Conservation (phyloP, 768 basidiomycete species). For the Trametes cinnabarina region DNA sequence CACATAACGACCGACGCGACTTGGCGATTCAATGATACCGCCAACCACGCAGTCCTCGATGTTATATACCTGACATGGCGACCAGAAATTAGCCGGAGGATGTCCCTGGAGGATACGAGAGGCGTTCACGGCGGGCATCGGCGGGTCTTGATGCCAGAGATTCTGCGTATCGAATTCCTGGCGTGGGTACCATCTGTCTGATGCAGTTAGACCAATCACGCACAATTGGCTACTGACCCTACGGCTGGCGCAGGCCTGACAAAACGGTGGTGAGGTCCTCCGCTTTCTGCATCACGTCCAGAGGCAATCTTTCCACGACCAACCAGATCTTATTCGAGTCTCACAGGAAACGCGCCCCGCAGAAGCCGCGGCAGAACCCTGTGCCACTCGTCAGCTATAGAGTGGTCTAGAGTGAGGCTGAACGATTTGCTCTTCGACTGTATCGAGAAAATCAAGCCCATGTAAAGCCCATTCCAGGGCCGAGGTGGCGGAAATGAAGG, state of each 20-base stretch:
- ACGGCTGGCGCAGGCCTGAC: not conserved
- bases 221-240: not conserved
- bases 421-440: not conserved
- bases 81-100: slow-evolving; percentile 9
- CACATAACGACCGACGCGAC: slow-evolving; percentile 1
- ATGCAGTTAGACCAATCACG: not conserved
- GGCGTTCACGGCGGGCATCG: not conserved
- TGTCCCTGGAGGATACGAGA: not conserved
- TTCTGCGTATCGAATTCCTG: not conserved
- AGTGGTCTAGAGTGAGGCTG: not conserved
- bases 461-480: not conserved
- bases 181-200: not conserved
- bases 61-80: slow-evolving; percentile 11
- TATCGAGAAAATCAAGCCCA: slow-evolving; percentile 1
- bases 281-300: not conserved
- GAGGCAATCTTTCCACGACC: not conserved
- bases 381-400: not conserved
- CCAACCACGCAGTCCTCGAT: not conserved
- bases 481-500: not conserved
- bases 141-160: not conserved
- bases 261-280: not conserved
- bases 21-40: not conserved
- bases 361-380: not conserved
- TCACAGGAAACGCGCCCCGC: no score
- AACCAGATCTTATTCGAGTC: not conserved